A percentile compares a stretch with the other conserved stretches of the same genome.
Evolutionary conservation across 208 protist genomes (phyloP).

Genomic region (Leishmania aethiopica): DNA sequence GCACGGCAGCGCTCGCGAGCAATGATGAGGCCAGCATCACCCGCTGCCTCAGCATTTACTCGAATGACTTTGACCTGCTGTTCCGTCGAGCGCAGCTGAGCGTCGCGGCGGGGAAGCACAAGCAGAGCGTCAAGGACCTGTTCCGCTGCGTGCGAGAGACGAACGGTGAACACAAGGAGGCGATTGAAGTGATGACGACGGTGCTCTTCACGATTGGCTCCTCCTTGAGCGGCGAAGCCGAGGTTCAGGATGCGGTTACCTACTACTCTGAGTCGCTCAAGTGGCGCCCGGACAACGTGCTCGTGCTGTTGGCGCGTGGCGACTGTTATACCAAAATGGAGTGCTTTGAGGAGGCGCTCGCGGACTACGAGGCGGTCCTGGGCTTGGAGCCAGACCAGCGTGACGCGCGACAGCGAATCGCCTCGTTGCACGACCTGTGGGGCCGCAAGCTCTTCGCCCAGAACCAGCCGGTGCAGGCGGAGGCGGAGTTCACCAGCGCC

Average conservation of each 20-base stretch:
- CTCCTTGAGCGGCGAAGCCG: slow-evolving; percentile 47
- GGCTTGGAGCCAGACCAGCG: slow-evolving; percentile 59
- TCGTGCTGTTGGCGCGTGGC: slow-evolving; percentile 80
- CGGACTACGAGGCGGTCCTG: slow-evolving; percentile 70
- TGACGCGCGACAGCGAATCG: slow-evolving; percentile 61
- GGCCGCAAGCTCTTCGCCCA: slow-evolving; percentile 65
- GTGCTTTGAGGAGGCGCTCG: slow-evolving; percentile 73
- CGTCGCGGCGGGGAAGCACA: slow-evolving; percentile 63
- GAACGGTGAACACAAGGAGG: slow-evolving; percentile 78
- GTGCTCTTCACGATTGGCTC: slow-evolving; percentile 79
- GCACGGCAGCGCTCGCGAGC: slow-evolving; percentile 61
- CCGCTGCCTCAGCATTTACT: slow-evolving; percentile 81
- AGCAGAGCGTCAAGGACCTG: slow-evolving; percentile 79
- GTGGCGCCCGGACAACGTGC: slow-evolving; percentile 82
- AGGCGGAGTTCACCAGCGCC: slow-evolving; percentile 85
- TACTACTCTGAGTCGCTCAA: slow-evolving; percentile 92
- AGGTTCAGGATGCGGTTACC: slow-evolving; percentile 64
- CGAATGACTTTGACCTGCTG: slow-evolving; percentile 71
- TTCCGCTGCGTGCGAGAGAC: slow-evolving; percentile 84
- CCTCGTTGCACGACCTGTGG: slow-evolving; percentile 85
- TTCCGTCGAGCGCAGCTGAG: slow-evolving; percentile 73
- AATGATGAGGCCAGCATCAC: slow-evolving; percentile 75
- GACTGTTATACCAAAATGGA: slow-evolving; percentile 89
- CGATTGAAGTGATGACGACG: slow-evolving; percentile 82
- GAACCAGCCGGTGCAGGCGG: slow-evolving; percentile 59